Percentiles rank a stretch among this genome's conserved stretches.
These are phyloP conservation scores for Artomyces pyxidatus DNA, from an alignment of 768 basidiomycete genomes.

Conservation along the genomic window DNA sequence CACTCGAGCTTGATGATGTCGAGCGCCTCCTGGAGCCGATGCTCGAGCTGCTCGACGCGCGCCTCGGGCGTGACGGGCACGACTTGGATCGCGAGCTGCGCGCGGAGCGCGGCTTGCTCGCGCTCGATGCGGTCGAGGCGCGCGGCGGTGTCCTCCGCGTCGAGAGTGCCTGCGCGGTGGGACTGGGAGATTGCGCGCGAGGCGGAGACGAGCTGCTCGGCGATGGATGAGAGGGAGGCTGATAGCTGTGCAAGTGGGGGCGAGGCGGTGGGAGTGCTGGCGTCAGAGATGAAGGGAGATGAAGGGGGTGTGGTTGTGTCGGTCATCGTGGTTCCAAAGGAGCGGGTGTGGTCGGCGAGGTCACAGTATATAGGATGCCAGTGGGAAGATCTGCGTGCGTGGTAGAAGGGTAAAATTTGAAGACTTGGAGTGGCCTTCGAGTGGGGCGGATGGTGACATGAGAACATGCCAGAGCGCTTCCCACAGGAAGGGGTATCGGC, in stretches of 20 bases:
- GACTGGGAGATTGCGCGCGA: slow-evolving; percentile 21
- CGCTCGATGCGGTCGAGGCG: slow-evolving; percentile 27
- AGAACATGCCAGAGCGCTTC: too few species aligned
- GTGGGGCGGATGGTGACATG: too few species aligned
- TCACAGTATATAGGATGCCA: too few species aligned
- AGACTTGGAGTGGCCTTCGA: too few species aligned
- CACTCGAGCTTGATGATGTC: slow-evolving; percentile 29
- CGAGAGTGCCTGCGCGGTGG: slow-evolving; percentile 1
- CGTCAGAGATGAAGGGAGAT: too few species aligned
- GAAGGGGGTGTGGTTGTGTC: too few species aligned
- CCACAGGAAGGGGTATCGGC: too few species aligned
- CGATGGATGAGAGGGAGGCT: slow-evolving; percentile 31
- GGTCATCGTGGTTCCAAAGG: too few species aligned
- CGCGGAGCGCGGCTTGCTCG: slow-evolving; percentile 25
- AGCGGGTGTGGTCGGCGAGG: too few species aligned
- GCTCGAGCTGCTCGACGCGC: slow-evolving; percentile 24
- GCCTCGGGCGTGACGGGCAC: slow-evolving; percentile 7
- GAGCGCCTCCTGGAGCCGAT: slow-evolving; percentile 25
- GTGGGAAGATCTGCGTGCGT: too few species aligned
- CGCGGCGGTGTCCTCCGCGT: slow-evolving; percentile 8
- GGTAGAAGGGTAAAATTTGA: too few species aligned
- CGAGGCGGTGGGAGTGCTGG: too few species aligned
- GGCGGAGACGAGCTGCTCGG: slow-evolving; percentile 33
- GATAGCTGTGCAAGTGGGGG: slow-evolving; percentile 24
- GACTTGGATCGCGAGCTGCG: slow-evolving; percentile 25